Percentiles rank a stretch among this genome's conserved stretches.
These are phyloP conservation scores for Globisporangium spinosum DNA, from an alignment of 352 stramenopile genomes.

Conservation along the genomic window DNA sequence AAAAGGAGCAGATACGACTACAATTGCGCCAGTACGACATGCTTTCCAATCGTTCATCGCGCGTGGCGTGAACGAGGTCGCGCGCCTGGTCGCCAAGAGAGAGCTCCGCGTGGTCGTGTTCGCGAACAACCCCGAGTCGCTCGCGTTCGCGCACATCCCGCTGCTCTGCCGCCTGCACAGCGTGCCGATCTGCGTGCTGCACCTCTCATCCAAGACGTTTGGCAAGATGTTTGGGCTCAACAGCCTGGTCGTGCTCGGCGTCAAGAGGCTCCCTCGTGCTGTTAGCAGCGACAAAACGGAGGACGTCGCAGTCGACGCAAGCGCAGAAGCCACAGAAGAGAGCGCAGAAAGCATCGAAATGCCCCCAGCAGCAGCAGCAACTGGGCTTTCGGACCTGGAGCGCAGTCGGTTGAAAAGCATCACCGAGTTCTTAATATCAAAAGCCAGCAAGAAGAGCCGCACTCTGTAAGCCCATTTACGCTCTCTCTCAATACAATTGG, in stretches of 20 bases:
- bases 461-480: constrained; percentile 10
- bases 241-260: constrained; percentile 49
- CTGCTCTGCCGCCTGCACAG: constrained; percentile 62
- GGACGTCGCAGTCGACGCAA: not conserved
- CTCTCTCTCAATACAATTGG: not conserved
- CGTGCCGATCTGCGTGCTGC: constrained; percentile 68
- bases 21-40: constrained; percentile 5
- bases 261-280: constrained; percentile 22
- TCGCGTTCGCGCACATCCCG: constrained; percentile 58
- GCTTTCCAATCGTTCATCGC: constrained; percentile 31
- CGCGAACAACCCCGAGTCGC: constrained; percentile 55
- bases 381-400: constrained; percentile 24
- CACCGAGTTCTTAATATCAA: constrained; percentile 51
- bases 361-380: not conserved
- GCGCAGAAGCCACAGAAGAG: not conserved
- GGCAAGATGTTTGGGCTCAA: constrained; percentile 53
- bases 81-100: constrained; percentile 31
- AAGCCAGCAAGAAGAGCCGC: constrained; percentile 52
- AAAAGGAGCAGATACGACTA: not conserved
- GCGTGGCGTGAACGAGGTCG: constrained; percentile 58
- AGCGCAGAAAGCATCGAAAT: not conserved
- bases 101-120: constrained; percentile 65
- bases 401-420: constrained; percentile 53
- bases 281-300: not conserved
- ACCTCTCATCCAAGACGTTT: constrained; percentile 64